These are phyloP conservation scores for Ophiocordyceps robertsii DNA, from an alignment of 2,329 filamentous ascomycete species.

Conservation along the genomic window DNA sequence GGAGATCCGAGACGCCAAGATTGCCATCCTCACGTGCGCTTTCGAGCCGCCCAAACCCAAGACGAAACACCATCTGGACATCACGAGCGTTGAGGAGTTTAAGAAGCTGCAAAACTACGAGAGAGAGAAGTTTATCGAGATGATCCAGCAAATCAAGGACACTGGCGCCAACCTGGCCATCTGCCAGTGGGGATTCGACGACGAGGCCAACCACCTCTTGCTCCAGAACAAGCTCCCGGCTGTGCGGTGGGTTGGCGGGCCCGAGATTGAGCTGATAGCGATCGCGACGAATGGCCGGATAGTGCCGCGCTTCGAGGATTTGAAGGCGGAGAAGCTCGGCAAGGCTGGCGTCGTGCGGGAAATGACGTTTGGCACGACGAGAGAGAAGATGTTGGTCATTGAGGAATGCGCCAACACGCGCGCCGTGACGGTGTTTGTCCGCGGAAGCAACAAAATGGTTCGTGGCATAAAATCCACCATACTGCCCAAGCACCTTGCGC, in stretches of 20 bases:
- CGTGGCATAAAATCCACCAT: conserved; percentile 2
- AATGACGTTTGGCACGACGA: conserved; percentile 92
- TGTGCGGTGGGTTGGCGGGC: conserved; percentile 94
- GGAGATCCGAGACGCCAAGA: conserved; percentile 87
- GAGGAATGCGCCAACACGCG: conserved; percentile 98
- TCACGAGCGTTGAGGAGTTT: conserved; percentile 93
- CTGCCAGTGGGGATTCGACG: conserved; percentile 99
- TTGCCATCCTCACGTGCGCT: conserved; percentile 93
- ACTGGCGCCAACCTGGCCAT: conserved; percentile 95
- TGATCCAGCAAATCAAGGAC: conserved; percentile 97
- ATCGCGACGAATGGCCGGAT: conserved; percentile 98
- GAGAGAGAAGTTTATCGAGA: conserved; percentile 90
- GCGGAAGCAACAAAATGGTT: conserved; percentile 99
- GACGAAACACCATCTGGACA: conserved; percentile 98
- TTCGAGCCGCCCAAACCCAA: conserved; percentile 99
- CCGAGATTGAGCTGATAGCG: conserved; percentile 95
- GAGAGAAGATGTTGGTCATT: conserved; percentile 99
- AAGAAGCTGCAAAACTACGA: conserved; percentile 96
- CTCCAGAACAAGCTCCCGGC: conserved; percentile 93
- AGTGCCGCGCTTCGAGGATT: conserved; percentile 91
- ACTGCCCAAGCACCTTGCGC: conserved; percentile 10
- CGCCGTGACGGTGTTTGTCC: conserved; percentile 90
- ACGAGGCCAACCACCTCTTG: conserved; percentile 94
- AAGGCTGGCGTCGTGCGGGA: conserved; percentile 81
- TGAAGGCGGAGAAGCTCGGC: conserved; percentile 83